Evolutionary conservation across 2,329 filamentous ascomycete species (phyloP).

Genomic region (Penicillium sp.): DNA sequence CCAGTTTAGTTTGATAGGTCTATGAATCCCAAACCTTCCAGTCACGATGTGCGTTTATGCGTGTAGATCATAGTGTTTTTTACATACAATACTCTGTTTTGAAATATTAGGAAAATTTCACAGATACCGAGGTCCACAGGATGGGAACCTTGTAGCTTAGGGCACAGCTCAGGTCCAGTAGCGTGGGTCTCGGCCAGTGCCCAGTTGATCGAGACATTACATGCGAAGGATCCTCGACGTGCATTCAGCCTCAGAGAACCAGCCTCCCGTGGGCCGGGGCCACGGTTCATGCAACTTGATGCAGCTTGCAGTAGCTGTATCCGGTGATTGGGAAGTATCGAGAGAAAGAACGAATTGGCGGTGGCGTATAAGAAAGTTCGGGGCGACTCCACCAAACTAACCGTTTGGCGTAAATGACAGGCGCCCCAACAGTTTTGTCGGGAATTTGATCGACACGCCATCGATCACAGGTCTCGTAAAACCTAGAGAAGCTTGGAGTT

Average conservation of each 20-base stretch:
- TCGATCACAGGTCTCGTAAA: neutral
- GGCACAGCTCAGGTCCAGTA: neutral
- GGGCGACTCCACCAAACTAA: neutral
- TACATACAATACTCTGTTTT: conserved; percentile 7
- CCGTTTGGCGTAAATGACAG: neutral
- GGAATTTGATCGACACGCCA: conserved; percentile 2
- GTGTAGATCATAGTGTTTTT: neutral
- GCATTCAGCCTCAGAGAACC: neutral
- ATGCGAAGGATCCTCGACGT: neutral
- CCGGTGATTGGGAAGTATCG: neutral
- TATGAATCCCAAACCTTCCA: neutral
- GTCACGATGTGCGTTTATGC: neutral
- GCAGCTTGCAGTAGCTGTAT: neutral
- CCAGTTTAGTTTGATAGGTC: neutral
- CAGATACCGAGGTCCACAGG: neutral
- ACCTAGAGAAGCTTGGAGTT: neutral
- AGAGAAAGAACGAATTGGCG: neutral
- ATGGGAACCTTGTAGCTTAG: too few relatives aligned
- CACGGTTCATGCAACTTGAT: neutral
- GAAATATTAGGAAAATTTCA: neutral
- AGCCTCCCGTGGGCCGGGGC: neutral
- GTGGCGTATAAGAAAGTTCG: neutral
- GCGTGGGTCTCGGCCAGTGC: conserved; percentile 6
- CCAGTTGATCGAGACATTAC: neutral
- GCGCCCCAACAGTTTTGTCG: neutral